These are phyloP conservation scores for Pichia sp. DNA, from an alignment of 1,139 yeast genomes.

Conservation along the genomic window DNA sequence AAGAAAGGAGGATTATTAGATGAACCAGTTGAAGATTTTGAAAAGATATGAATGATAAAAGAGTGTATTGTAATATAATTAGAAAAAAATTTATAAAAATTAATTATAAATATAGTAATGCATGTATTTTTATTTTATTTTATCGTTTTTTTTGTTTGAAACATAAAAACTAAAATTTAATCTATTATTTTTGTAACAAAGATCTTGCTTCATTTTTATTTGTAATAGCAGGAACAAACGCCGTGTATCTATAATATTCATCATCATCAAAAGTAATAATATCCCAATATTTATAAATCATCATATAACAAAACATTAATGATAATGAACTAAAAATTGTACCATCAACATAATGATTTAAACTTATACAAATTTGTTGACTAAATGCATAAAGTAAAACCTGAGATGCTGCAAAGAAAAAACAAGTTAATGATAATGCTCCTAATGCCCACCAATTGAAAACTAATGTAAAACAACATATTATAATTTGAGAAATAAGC, in stretches of 20 bases:
- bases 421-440: constrained; percentile 59
- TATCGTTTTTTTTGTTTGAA: too few species aligned
- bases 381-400: constrained; percentile 66
- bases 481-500: constrained; percentile 61
- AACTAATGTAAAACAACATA: constrained; percentile 61
- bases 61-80: too few species aligned
- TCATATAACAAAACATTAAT: constrained; percentile 79
- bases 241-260: constrained; percentile 56
- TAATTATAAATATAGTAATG: too few species aligned
- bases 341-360: constrained; percentile 87
- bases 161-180: neutral
- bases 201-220: constrained; percentile 19
- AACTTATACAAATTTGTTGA: constrained; percentile 55
- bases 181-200: constrained; percentile 8
- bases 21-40: constrained; percentile 23
- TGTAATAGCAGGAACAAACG: constrained; percentile 26
- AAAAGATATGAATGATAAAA: constrained; percentile 16
- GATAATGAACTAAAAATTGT: constrained; percentile 77
- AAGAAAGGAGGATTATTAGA: constrained; percentile 32
- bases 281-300: constrained; percentile 96
- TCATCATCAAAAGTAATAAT: constrained; percentile 93
- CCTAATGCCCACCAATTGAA: constrained; percentile 82
- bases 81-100: too few species aligned
- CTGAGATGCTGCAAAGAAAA: constrained; percentile 81
- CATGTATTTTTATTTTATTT: neutral